A percentile compares a stretch with the other conserved stretches of the same genome.
Conservation (phyloP, 257 asterid species). For the Ophiorrhiza pumila region DNA sequence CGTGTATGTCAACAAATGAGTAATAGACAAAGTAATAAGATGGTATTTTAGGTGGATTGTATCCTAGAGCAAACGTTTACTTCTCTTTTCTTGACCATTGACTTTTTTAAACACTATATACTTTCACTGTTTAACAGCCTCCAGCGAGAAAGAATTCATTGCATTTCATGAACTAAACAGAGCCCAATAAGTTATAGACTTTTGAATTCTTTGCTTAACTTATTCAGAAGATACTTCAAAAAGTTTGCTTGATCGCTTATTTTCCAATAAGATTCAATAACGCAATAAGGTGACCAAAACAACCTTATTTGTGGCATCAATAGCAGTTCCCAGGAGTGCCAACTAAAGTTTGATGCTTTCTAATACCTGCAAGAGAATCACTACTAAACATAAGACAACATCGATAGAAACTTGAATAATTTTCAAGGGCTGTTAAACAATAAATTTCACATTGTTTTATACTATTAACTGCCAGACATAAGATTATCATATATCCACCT, state of each 20-base stretch:
- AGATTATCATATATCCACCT: neutral
- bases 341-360: neutral
- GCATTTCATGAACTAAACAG: neutral
- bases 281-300: slow-evolving; percentile 6
- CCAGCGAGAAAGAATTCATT: neutral
- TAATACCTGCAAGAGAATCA: slow-evolving; percentile 9
- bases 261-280: neutral
- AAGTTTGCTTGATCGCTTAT: too few relatives aligned
- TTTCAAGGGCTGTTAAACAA: too few relatives aligned
- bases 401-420: neutral
- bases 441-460: neutral
- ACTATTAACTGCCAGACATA: neutral
- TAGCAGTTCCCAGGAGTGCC: slow-evolving; percentile 41
- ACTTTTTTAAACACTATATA: neutral
- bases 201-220: neutral
- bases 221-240: neutral
- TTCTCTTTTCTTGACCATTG: neutral
- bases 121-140: neutral
- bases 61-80: neutral
- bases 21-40: neutral
- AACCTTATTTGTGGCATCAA: slow-evolving; percentile 52
- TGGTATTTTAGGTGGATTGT: neutral
- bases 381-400: slow-evolving; percentile 9
- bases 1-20: neutral
- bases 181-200: neutral